Percentiles rank a stretch among this genome's conserved stretches.
phyloP scores from a whole-genome alignment of 768 basidiomycete species.

The Gloeopeniophorella convolvens region DNA sequence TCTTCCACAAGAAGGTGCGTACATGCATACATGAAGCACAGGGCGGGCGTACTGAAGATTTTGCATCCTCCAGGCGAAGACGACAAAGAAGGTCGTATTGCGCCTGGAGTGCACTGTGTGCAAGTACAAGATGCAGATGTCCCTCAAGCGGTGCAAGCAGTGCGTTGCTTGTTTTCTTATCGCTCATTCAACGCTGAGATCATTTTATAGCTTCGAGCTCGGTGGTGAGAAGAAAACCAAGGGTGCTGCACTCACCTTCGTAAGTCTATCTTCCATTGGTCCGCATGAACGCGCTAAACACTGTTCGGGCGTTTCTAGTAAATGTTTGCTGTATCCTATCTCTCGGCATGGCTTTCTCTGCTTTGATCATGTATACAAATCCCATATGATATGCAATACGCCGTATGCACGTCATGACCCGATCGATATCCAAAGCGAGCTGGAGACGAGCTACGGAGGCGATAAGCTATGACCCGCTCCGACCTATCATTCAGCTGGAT shows the following conservation, averaged over 20 bases:
- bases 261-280: slow-evolving; percentile 39
- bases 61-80: slow-evolving; percentile 64
- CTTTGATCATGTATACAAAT: slow-evolving; percentile 16
- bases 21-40: neutral
- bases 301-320: slow-evolving; percentile 2
- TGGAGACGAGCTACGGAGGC: neutral
- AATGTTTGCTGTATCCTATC: slow-evolving; percentile 3
- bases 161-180: slow-evolving; percentile 36
- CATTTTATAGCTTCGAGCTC: slow-evolving; percentile 77
- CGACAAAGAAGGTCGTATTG: slow-evolving; percentile 99
- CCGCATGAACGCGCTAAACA: neutral
- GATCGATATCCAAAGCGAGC: slow-evolving; percentile 1
- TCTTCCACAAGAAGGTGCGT: slow-evolving; percentile 99
- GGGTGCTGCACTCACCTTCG: slow-evolving; percentile 92
- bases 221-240: slow-evolving; percentile 99
- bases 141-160: slow-evolving; percentile 99
- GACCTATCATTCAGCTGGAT: no score
- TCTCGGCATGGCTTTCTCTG: slow-evolving; percentile 2
- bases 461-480: no score
- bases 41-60: neutral
- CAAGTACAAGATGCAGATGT: slow-evolving; percentile 97
- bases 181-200: neutral
- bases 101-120: slow-evolving; percentile 96
- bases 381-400: slow-evolving; percentile 11
- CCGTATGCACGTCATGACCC: slow-evolving; percentile 8